Percentiles rank a stretch among this genome's conserved stretches.
These are phyloP conservation scores for Aureobasidium sp. DNA, from an alignment of 2,329 filamentous ascomycete species.

Conservation along the genomic window DNA sequence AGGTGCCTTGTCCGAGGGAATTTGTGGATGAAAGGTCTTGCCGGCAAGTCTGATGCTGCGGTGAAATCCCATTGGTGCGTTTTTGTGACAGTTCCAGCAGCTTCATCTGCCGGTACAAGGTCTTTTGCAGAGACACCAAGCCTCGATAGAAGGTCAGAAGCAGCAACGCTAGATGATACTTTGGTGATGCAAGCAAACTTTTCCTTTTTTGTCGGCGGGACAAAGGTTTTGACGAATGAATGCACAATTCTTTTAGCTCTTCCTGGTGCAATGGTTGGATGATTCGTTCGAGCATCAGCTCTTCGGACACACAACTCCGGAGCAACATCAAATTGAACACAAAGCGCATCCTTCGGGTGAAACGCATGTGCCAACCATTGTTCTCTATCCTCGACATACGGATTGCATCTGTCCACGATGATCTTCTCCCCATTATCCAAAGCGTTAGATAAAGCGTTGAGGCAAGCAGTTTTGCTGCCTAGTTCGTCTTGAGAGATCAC, in stretches of 20 bases:
- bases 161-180: constrained; percentile 7
- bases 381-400: not conserved
- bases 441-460: constrained; percentile 8
- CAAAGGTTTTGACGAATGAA: constrained; percentile 9
- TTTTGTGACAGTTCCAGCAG: not conserved
- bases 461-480: constrained; percentile 9
- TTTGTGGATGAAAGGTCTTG: constrained; percentile 9
- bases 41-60: not conserved
- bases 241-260: constrained; percentile 9
- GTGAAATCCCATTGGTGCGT: not conserved
- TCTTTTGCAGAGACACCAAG: not conserved
- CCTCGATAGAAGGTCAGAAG: not conserved
- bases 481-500: constrained; percentile 16
- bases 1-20: constrained; percentile 16
- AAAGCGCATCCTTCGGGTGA: not conserved
- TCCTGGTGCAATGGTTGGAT: constrained; percentile 15
- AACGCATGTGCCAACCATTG: constrained; percentile 14
- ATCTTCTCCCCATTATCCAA: not conserved
- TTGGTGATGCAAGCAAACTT: constrained; percentile 12
- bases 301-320: constrained; percentile 6
- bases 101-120: not conserved
- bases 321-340: constrained; percentile 10
- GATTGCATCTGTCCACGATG: constrained; percentile 16
- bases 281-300: constrained; percentile 12
- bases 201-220: not conserved